Conservation (phyloP, 2,329 filamentous ascomycete genomes). For the Hymenoscyphus fraxineus region DNA sequence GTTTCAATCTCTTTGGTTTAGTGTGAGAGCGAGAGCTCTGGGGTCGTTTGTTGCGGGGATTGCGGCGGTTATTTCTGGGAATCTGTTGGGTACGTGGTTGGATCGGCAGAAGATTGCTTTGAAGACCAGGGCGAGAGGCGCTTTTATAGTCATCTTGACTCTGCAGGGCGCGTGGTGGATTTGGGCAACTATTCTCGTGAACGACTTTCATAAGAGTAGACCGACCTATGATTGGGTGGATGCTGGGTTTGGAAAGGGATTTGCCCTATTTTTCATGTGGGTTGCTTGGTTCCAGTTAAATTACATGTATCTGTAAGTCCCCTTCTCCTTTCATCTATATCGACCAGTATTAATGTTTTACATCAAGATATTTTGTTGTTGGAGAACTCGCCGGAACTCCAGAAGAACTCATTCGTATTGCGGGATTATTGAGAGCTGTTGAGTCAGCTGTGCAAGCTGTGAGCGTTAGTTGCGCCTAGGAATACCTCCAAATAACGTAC, state of each 20-base stretch:
- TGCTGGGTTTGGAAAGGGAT: slow-evolving; percentile 60
- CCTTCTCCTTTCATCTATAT: background rate
- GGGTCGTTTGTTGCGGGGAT: slow-evolving; percentile 69
- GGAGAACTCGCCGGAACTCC: slow-evolving; percentile 59
- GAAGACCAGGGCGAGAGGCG: slow-evolving; percentile 29
- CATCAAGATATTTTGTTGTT: slow-evolving; percentile 62
- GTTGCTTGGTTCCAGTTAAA: slow-evolving; percentile 68
- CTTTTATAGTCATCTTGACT: slow-evolving; percentile 29
- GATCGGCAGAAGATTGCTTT: slow-evolving; percentile 24
- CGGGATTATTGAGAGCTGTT: slow-evolving; percentile 63
- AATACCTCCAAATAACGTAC: background rate
- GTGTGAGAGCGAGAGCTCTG: slow-evolving; percentile 63
- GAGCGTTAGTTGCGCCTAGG: slow-evolving; percentile 41
- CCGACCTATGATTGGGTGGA: slow-evolving; percentile 65
- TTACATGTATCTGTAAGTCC: slow-evolving; percentile 62
- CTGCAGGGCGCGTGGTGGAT: slow-evolving; percentile 69
- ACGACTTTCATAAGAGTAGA: slow-evolving; percentile 51
- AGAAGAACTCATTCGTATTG: slow-evolving; percentile 63
- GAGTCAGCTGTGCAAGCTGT: slow-evolving; percentile 72
- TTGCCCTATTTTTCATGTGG: slow-evolving; percentile 65
- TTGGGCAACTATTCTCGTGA: slow-evolving; percentile 65
- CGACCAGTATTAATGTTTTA: background rate
- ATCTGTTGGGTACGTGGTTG: slow-evolving; percentile 51
- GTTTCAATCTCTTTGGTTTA: slow-evolving; percentile 65
- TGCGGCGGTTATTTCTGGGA: slow-evolving; percentile 61